These are phyloP conservation scores for Trametes pubescens DNA, from an alignment of 1,284 basidiomycete species.

Conservation along the genomic window DNA sequence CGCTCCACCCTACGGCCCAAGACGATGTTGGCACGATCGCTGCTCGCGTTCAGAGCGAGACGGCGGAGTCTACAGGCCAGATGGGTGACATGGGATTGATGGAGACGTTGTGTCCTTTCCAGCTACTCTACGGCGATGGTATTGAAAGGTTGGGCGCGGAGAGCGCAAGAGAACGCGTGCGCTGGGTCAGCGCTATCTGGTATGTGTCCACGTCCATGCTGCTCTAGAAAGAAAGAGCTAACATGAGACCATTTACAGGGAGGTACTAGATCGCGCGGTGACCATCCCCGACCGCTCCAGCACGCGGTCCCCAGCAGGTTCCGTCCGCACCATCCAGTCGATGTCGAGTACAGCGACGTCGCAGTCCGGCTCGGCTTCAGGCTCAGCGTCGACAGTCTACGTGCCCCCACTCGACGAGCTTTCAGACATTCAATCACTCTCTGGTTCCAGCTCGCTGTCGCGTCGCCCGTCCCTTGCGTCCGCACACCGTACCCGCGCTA, in stretches of 20 bases:
- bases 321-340: constrained; percentile 73
- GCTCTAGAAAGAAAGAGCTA: too few relatives aligned
- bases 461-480: constrained; percentile 59
- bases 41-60: constrained; percentile 66
- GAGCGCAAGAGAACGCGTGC: constrained; percentile 81
- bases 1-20: constrained; percentile 75
- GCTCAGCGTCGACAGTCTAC: constrained; percentile 75
- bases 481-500: constrained; percentile 65
- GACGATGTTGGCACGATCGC: constrained; percentile 88
- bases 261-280: constrained; percentile 62
- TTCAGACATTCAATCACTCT: constrained; percentile 58
- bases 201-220: too few relatives aligned
- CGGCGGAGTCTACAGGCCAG: constrained; percentile 53
- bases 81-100: constrained; percentile 53
- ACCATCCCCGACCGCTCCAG: constrained; percentile 58
- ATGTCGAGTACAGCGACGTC: constrained; percentile 49
- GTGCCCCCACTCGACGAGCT: constrained; percentile 76
- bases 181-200: constrained; percentile 91
- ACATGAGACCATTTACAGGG: constrained; percentile 55
- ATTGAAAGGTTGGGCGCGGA: constrained; percentile 86
- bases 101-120: constrained; percentile 85
- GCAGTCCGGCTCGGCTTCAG: constrained; percentile 56
- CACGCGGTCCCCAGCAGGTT: constrained; percentile 73
- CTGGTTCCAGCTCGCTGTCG: constrained; percentile 53
- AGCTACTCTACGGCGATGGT: constrained; percentile 87